These are phyloP conservation scores for Wickerhamomyces kurtzmanii DNA, from an alignment of 805 yeast genomes.

Conservation along the genomic window DNA sequence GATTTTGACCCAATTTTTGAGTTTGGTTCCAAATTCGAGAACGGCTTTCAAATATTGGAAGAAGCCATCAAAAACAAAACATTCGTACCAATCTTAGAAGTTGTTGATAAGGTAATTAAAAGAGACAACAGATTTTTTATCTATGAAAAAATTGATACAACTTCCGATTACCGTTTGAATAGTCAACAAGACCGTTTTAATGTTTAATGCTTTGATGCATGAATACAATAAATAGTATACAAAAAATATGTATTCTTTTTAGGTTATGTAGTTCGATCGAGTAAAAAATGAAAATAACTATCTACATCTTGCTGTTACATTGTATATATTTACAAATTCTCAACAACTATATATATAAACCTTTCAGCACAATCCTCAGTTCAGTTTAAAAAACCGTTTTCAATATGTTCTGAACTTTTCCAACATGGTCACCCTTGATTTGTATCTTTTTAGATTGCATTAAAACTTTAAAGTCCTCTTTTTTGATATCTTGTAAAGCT, in stretches of 20 bases:
- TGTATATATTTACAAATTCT: too few species aligned
- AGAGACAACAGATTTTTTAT: conserved; percentile 19
- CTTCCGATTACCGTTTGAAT: too few species aligned
- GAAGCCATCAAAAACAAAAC: conserved; percentile 9
- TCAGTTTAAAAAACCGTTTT: conserved; percentile 19
- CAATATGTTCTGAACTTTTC: conserved; percentile 24
- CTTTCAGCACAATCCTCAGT: too few species aligned
- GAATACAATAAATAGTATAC: too few species aligned
- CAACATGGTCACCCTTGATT: conserved; percentile 36
- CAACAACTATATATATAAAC: too few species aligned
- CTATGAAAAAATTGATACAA: conserved; percentile 15
- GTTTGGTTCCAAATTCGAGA: conserved; percentile 9
- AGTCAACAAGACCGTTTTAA: too few species aligned
- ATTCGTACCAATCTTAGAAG: conserved; percentile 5
- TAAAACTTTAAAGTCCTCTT: conserved; percentile 35
- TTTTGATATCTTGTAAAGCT: conserved; percentile 36
- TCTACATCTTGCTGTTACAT: too few species aligned
- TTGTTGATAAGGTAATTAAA: conserved; percentile 12
- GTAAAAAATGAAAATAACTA: too few species aligned
- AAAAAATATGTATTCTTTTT: too few species aligned
- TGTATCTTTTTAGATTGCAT: conserved; percentile 43
- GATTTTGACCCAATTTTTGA: conserved; percentile 13
- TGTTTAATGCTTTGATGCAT: too few species aligned
- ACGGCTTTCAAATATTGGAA: conserved; percentile 7
- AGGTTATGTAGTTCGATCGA: too few species aligned